Evolutionary conservation across 176 grass and related monocot genomes (phyloP), one percentile per base, ranked within the genome.

Genomic region (Areca catechu): DNA sequence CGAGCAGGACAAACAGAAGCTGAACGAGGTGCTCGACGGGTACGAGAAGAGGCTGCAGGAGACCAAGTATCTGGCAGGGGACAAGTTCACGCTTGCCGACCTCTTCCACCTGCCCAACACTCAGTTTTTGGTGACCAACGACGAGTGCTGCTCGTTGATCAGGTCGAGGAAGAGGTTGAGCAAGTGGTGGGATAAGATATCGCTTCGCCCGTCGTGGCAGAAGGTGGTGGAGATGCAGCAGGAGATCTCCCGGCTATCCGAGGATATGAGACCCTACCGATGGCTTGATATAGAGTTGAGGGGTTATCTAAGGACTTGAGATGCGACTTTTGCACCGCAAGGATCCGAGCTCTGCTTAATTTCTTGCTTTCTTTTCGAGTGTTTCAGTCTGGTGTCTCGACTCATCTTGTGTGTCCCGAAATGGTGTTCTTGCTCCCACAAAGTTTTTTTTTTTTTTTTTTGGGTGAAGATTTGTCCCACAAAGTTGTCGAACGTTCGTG

Each of bases 21-120:
- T 95, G 16, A 71, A 73, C 56, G 81, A 83, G 60, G 76, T 95
- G 17, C 77, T 95, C 24, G 86, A 95, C 83, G 81, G 84, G 48
- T 95, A 95, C 79, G 91, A 95, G 63, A 79, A 78, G 71, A 64
- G 83, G 0, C 80, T 95, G 56, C 62, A 74, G 63, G 91, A 95
- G 68, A 71, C 77, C 16, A 6, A 3, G 17, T 95, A 58, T 77
- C 80, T 95, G 0, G 83, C 86, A 19, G 91, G 91, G 3, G 77
- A 90, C 68, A 79, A 71, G 56, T 90, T 95, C 91, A 95, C 91
- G n/a, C 88, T 95, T 48, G 91, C 91, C 43, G 91, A 95, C 80
- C 77, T 95, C 66, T 90, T 82, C 7, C 86, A 90, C 86, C 78
- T 95, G 58, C 91, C 91, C 71, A 90, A 87, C 67, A 75, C 78